A percentile compares a stretch with the other conserved stretches of the same genome.
Conservation (phyloP, 2,329 filamentous ascomycete species). For the Aspergillus awamori region DNA sequence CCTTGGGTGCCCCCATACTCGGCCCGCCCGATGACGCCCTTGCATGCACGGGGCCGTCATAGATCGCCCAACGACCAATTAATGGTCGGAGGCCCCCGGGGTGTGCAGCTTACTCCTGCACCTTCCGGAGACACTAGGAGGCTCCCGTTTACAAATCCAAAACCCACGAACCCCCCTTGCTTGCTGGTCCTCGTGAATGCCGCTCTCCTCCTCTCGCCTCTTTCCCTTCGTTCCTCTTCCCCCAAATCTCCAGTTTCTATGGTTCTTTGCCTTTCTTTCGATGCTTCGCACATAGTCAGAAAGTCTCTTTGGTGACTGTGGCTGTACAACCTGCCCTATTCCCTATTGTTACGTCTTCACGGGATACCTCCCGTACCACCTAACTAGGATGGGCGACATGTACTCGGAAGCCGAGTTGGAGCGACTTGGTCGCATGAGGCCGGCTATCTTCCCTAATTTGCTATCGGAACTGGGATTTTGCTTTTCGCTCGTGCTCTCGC, state of each 20-base stretch:
- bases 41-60: background rate
- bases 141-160: background rate
- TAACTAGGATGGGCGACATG: background rate
- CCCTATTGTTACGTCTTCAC: background rate
- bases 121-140: too few relatives aligned
- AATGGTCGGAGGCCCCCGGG: background rate
- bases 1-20: background rate
- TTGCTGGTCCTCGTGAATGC: too few relatives aligned
- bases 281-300: too few relatives aligned
- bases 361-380: background rate
- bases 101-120: background rate
- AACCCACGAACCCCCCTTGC: background rate
- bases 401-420: conserved; percentile 46
- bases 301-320: too few relatives aligned
- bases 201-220: too few relatives aligned
- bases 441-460: conserved; percentile 54
- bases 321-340: too few relatives aligned
- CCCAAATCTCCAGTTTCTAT: too few relatives aligned
- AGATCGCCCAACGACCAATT: background rate
- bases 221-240: too few relatives aligned
- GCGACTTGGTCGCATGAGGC: conserved; percentile 64
- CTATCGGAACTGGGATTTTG: conserved; percentile 62
- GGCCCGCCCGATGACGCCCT: background rate
- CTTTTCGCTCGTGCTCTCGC: conserved; percentile 63
- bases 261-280: too few relatives aligned